Conservation (phyloP, 2,329 filamentous ascomycete genomes). For the Pseudocercospora crystallina region DNA sequence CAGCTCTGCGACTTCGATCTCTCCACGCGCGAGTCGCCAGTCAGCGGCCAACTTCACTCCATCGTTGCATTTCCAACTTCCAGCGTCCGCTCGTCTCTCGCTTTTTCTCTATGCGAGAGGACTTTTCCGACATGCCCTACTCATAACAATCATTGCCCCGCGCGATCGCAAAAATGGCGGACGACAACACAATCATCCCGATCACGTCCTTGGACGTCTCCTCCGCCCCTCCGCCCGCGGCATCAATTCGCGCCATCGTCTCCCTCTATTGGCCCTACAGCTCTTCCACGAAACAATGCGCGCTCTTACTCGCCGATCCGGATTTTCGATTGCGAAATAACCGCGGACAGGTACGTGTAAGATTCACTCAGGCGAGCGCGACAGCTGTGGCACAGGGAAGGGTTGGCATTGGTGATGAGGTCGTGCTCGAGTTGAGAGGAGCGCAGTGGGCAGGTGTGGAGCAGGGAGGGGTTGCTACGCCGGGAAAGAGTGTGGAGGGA, state of each 20-base stretch:
- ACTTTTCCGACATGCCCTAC: too few relatives aligned
- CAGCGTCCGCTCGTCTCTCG: too few relatives aligned
- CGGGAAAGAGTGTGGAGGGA: slow-evolving; percentile 58
- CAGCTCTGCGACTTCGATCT: too few relatives aligned
- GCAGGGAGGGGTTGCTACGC: slow-evolving; percentile 53
- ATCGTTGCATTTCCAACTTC: too few relatives aligned
- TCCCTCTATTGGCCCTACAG: slow-evolving; percentile 93
- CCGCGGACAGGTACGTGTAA: slow-evolving; percentile 77
- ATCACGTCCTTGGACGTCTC: slow-evolving; percentile 33
- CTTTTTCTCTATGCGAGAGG: too few relatives aligned
- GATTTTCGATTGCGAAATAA: slow-evolving; percentile 76
- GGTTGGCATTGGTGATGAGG: slow-evolving; percentile 75
- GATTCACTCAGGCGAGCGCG: slow-evolving; percentile 70
- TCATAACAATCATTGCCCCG: too few relatives aligned
- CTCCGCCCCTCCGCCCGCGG: slow-evolving; percentile 23
- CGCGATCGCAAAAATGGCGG: not conserved
- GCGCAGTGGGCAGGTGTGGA: slow-evolving; percentile 62
- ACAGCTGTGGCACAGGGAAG: slow-evolving; percentile 65
- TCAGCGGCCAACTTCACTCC: too few relatives aligned
- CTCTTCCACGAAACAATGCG: slow-evolving; percentile 68
- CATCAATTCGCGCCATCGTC: slow-evolving; percentile 65
- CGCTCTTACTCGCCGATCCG: slow-evolving; percentile 79
- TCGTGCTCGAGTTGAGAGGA: slow-evolving; percentile 68
- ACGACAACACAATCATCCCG: slow-evolving; percentile 16
- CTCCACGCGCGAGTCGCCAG: too few relatives aligned